Evolutionary conservation across 192 early-diverging fungal genomes (phyloP), one percentile per base, ranked within the genome.

Genomic region (Podila clonocystis): DNA sequence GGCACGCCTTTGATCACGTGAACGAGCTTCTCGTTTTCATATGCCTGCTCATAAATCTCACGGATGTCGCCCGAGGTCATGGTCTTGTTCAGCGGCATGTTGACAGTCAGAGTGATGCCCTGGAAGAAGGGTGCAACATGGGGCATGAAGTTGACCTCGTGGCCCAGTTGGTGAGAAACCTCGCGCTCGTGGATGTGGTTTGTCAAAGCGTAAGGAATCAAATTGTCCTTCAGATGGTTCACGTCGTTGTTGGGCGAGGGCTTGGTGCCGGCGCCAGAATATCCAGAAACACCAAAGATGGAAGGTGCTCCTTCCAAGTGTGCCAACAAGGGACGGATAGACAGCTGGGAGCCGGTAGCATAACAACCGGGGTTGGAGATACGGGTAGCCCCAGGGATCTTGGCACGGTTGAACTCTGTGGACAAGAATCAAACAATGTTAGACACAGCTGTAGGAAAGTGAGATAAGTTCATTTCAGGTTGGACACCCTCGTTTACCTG

Each of bases 361-460:
- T 99, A 99, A 86, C 98, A 99, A 3, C 98, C 98, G 12, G 98
- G 98, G 87, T 99, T 99, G 65, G 96, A 87, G 59, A 99, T 94
- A 62, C 89, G 90, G 3, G 84, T 89, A 7, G 94, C 88, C 15
- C 82, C 85, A 19, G 65, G 63, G 28, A 98, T 77, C 55, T 88
- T 71, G 26, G 83, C 82, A 58, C 97, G 92, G 75, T 92, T 91
- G 73, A 95, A 89, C 87, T 96, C 93, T 84, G 75, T 36, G 17
- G 8, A 17, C 24, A n/a, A 17, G 24, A 11, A 26, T 55, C 49
- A 75, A 50, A 17, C 12, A 17, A 17, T 45, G 41, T 45, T 15
- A 45, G 41, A 45, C 12, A 36, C 8, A 36, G 4, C 41, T 2
- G 41, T 4, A 17, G 41, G 4, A 1, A 45, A 41, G 34, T 45